phyloP scores from a whole-genome alignment of 305 asterid species.

The Plantago coronopus region DNA sequence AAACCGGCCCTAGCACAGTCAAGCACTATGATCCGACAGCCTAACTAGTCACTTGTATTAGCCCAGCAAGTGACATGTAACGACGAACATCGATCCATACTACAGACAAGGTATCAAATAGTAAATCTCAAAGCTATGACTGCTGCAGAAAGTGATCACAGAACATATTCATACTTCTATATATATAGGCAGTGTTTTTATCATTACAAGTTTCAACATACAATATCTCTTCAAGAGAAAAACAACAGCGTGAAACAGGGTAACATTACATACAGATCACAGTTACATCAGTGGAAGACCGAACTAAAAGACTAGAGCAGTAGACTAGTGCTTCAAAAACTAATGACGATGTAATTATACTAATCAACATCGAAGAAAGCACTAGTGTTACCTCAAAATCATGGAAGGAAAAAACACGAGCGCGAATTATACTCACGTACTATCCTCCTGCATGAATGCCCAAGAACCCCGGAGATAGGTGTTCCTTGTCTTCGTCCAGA shows the following conservation, averaged over 20 bases:
- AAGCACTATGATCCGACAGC: no score
- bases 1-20: no score
- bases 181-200: background rate
- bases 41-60: no score
- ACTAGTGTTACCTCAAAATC: slow-evolving; percentile 30
- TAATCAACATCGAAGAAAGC: slow-evolving; percentile 21
- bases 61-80: no score
- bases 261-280: background rate
- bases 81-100: no score
- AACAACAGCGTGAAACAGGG: background rate
- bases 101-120: no score
- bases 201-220: background rate
- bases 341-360: slow-evolving; percentile 17
- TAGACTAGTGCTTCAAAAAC: slow-evolving; percentile 34
- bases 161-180: background rate
- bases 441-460: slow-evolving; percentile 20
- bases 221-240: slow-evolving; percentile 18
- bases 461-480: slow-evolving; percentile 20
- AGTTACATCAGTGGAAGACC: slow-evolving; percentile 13
- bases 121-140: no score
- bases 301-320: slow-evolving; percentile 19
- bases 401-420: slow-evolving; percentile 17
- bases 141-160: background rate
- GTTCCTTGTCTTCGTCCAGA: slow-evolving; percentile 1
- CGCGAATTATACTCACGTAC: slow-evolving; percentile 8